Evolutionary conservation across 2,329 filamentous ascomycete species (phyloP).

Genomic region (Penicillium sp.): DNA sequence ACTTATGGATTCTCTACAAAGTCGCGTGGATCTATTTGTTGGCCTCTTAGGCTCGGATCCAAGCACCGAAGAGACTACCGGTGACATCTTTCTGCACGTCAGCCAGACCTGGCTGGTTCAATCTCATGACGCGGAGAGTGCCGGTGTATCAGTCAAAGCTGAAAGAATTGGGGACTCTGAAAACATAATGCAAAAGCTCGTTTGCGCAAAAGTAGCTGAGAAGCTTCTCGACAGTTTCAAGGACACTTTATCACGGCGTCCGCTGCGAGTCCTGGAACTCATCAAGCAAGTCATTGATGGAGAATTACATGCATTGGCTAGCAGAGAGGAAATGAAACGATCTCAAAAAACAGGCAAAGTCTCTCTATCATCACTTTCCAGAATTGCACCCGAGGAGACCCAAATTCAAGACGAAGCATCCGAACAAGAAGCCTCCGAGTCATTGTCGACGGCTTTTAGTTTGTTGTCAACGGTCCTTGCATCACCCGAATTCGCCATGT

Average conservation of each 20-base stretch:
- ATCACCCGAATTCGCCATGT: conserved; percentile 42
- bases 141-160: conserved; percentile 15
- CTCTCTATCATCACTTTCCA: conserved; percentile 40
- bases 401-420: conserved; percentile 14
- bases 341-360: conserved; percentile 20
- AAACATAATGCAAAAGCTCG: conserved; percentile 37
- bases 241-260: conserved; percentile 43
- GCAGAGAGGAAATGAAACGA: conserved; percentile 3
- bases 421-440: conserved; percentile 35
- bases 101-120: conserved; percentile 45
- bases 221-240: conserved; percentile 46
- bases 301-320: conserved; percentile 28
- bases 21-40: conserved; percentile 40
- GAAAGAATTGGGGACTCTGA: conserved; percentile 26
- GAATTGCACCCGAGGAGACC: conserved; percentile 31
- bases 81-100: conserved; percentile 46
- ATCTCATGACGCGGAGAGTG: conserved; percentile 11
- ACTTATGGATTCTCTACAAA: conserved; percentile 38
- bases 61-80: conserved; percentile 41
- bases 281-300: conserved; percentile 45
- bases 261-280: conserved; percentile 43
- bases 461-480: conserved; percentile 46
- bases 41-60: conserved; percentile 41
- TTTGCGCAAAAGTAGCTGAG: conserved; percentile 45
- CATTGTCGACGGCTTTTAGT: conserved; percentile 44